phyloP scores from a whole-genome alignment of 2,329 filamentous ascomycete species.

The Fonsecaea monophora region DNA sequence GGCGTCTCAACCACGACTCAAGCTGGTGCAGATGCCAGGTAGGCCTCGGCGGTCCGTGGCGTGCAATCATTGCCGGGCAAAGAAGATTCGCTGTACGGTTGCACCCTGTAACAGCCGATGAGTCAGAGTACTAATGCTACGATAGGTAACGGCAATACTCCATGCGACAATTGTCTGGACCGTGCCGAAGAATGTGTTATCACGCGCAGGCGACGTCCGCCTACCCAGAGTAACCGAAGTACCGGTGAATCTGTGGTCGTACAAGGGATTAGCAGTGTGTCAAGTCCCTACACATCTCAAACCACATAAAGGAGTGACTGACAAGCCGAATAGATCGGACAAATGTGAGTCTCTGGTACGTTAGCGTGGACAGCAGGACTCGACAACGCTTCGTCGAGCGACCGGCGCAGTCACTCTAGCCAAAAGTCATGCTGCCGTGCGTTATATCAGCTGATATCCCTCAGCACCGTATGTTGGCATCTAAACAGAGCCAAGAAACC shows the following conservation, averaged over 20 bases:
- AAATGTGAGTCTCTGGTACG: not conserved
- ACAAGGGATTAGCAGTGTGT: slow-evolving; percentile 1
- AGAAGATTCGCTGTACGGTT: slow-evolving; percentile 24
- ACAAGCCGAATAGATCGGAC: not conserved
- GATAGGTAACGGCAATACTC: slow-evolving; percentile 21
- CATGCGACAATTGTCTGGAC: slow-evolving; percentile 25
- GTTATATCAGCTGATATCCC: not conserved
- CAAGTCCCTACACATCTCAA: not conserved
- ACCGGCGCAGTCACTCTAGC: not conserved
- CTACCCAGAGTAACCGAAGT: not conserved
- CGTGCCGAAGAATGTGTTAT: slow-evolving; percentile 21
- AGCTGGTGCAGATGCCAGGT: not conserved
- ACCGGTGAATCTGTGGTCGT: not conserved
- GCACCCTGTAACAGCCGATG: not conserved
- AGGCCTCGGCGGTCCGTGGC: slow-evolving; percentile 24
- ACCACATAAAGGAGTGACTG: too few species aligned
- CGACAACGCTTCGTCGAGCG: not conserved
- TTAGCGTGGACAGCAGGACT: not conserved
- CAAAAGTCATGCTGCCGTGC: too few species aligned
- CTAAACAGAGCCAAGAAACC: not conserved
- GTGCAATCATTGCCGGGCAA: slow-evolving; percentile 23
- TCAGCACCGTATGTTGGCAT: not conserved
- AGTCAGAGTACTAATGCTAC: not conserved
- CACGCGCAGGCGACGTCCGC: slow-evolving; percentile 4
- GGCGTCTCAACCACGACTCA: not conserved